Base-by-base conservation (phyloP, 805 yeast genomes). In the Kuraishia borneana region DNA sequence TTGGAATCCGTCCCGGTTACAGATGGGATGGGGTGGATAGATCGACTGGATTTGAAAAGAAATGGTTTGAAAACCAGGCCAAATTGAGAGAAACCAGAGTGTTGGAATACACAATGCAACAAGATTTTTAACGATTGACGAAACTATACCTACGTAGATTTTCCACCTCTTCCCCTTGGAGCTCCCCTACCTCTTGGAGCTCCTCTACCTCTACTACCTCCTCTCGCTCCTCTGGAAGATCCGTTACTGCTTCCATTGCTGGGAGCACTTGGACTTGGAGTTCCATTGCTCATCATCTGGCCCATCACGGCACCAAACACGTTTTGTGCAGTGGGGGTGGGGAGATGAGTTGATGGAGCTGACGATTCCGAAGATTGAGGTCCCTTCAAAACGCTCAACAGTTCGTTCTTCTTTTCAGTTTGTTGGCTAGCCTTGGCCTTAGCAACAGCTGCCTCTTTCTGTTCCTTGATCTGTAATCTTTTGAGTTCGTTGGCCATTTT, bases 1-100 rank as follows among this genome's bases (percentile, higher is more conserved):
- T 83, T 53, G 68, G 68, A 2, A 76, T 88, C 10, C 56, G 59
- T 4, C 94, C 96, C 1, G 96, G 96, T 0, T 61, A 63, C 42
- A 62, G 83, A 37, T 88, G 97, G 97, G 95, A 83, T 53, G 96
- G 96, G 0, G 76, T 88, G 2, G 88, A 84, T 54, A 60, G 97
- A 39, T 76, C 94, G 0, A 88, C 80, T 49, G 96, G 95, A 3
- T 88, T 82, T 54, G 97, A 88, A 50, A 61, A 58, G 32, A 60
- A 67, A 36, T 68, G 82, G 64, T 64, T 82, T 42, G 62, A 53
- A 30, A 62, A 48, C 44, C 63, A 56, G 36, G 50, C 52, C 10
- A 65, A 65, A 25, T 21, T 47, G 4, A 50, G 56, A 31, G 59
- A 62, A 35, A 38, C 18, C 18, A 18, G 57, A 21, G 47, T 43